Base-by-base conservation (phyloP, 179 eudicot genomes). In the Silene coronaria region DNA sequence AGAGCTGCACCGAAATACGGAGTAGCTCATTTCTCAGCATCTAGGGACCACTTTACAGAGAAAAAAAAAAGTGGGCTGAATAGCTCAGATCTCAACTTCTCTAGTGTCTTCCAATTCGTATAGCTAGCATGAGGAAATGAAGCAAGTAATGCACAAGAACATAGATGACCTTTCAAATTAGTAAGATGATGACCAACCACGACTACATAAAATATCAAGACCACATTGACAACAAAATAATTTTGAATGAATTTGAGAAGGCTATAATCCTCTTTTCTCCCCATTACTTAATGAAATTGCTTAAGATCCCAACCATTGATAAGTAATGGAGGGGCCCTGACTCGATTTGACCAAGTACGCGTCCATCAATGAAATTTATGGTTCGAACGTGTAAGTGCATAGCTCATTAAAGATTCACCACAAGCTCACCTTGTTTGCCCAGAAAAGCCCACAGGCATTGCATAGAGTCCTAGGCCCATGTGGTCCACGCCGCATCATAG, bases 401-500 rank as follows among this genome's bases (percentile, higher is more conserved):
- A 46, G 36, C 24, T 28, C 22, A 32, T 28, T 74, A 28, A 72
- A 45, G 9, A 48, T 48, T 48, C 57, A 48, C 57, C 1, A 48
- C n/a, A 78, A 62, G 77, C 81, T 46, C 61, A 90, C 96, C 94
- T 86, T 91, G 78, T 85, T 90, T 73, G 92, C 92, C 97, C 97
- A 92, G 66, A 80, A 81, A 64, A 92, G 87, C 36, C 97, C 97
- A 69, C 97, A 92, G 55, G 97, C 97, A 84, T 92, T 92, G 84
- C 97, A 92, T 67, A 92, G 93, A 69, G 91, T 92, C 81, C 90
- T 87, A 28, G 90, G 96, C 55, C 97, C 97, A 78, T 70, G 85
- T 46, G 97, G 97, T 48, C 97, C 97, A 59, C 90, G 85, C 59
- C 97, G 90, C 97, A 92, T 92, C 93, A 90, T 85, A 17, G 97